phyloP scores from a whole-genome alignment of 139 green algal species.

The Closterium sp. region DNA sequence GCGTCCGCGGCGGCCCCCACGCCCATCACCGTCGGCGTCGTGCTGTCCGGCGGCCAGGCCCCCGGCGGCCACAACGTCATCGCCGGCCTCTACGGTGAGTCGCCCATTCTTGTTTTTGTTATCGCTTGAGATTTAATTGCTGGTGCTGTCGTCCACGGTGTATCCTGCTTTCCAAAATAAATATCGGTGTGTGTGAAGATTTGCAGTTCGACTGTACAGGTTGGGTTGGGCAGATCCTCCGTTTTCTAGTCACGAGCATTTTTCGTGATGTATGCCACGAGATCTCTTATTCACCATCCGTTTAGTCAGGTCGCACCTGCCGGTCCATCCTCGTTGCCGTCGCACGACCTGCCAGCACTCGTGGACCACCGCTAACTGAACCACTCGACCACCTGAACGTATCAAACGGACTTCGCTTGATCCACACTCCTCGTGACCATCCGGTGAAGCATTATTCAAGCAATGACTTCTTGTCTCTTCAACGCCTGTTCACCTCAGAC shows the following conservation, averaged over 20 bases:
- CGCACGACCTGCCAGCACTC: too few relatives aligned
- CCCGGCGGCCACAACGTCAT: constrained; percentile 74
- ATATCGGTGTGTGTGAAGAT: too few relatives aligned
- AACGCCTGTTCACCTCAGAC: neutral
- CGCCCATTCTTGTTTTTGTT: constrained; percentile 13
- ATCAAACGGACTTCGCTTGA: neutral
- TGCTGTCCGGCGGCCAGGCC: constrained; percentile 67
- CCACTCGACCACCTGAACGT: neutral
- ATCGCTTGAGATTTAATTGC: constrained; percentile 16
- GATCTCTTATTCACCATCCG: too few relatives aligned
- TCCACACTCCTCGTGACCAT: neutral
- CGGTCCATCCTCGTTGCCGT: too few relatives aligned
- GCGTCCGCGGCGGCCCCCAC: neutral
- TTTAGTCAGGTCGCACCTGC: too few relatives aligned
- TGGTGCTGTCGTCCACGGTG: constrained; percentile 16
- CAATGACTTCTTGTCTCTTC: too few relatives aligned
- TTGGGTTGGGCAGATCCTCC: too few relatives aligned
- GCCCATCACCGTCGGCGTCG: constrained; percentile 54
- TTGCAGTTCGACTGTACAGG: too few relatives aligned
- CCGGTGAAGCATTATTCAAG: neutral
- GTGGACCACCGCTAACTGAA: constrained; percentile 31
- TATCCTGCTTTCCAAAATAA: too few relatives aligned
- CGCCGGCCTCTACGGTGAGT: constrained; percentile 61
- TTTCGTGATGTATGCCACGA: too few relatives aligned
- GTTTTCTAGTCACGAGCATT: too few relatives aligned